phyloP scores from a whole-genome alignment of 139 green algal genomes.

The Closterium sp. region DNA sequence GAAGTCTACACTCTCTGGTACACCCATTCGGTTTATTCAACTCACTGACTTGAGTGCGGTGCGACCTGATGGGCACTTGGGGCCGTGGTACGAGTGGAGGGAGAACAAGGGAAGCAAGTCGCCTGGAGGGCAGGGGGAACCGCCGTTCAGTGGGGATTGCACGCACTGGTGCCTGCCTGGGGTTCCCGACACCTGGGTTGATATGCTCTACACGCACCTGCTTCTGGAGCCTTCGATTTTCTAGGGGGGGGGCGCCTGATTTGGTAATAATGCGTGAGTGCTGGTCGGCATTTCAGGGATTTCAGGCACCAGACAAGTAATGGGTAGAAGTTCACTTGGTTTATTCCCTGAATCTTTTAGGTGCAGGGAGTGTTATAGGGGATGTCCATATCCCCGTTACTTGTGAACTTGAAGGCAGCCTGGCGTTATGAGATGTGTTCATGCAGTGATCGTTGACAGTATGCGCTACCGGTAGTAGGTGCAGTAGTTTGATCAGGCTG shows the following conservation, averaged over 20 bases:
- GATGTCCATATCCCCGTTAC: no score
- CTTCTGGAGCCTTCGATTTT: background rate
- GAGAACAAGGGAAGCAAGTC: background rate
- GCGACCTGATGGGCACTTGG: background rate
- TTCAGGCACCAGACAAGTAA: no score
- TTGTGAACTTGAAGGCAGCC: no score
- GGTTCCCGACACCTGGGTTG: background rate
- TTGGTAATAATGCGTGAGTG: background rate
- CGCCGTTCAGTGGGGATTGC: background rate
- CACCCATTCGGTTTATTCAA: background rate
- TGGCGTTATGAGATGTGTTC: no score
- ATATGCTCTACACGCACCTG: constrained; percentile 4
- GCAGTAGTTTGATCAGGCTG: no score
- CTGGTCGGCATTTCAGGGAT: no score
- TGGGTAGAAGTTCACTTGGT: no score
- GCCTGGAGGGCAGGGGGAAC: background rate
- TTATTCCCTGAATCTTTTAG: no score
- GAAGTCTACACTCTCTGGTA: background rate
- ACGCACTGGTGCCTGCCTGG: constrained; percentile 19
- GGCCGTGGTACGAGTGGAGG: background rate
- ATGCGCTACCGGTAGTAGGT: no score
- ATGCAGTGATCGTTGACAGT: no score
- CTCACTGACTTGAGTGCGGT: background rate
- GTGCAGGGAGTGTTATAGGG: no score
- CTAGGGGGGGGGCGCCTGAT: background rate